Conservation (phyloP, 2,329 filamentous ascomycete species). For the Sarocladium brachiariae region DNA sequence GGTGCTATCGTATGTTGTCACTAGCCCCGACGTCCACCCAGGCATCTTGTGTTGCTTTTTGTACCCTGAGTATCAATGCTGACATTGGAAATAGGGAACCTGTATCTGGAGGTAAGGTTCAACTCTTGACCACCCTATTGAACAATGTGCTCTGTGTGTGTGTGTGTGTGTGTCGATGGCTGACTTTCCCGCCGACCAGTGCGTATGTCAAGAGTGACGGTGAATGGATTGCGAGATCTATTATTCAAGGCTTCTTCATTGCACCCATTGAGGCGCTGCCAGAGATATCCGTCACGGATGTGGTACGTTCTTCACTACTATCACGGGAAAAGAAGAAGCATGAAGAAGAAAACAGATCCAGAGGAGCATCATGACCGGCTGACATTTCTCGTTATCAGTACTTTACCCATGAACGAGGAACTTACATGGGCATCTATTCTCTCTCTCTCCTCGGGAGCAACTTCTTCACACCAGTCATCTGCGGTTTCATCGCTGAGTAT, state of each 20-base stretch:
- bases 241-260: constrained; percentile 36
- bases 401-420: constrained; percentile 36
- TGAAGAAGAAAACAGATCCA: constrained; percentile 22
- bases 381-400: too few species aligned
- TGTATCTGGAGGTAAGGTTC: constrained; percentile 22
- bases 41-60: background rate
- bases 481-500: constrained; percentile 6
- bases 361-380: too few species aligned
- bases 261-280: constrained; percentile 40
- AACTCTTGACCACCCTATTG: too few species aligned
- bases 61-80: background rate
- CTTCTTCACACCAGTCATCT: constrained; percentile 6
- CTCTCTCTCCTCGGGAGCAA: constrained; percentile 21
- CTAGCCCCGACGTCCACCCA: background rate
- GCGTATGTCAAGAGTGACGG: constrained; percentile 25
- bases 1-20: constrained; percentile 20
- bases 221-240: constrained; percentile 38
- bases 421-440: constrained; percentile 36
- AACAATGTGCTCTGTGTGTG: too few species aligned
- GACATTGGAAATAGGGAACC: constrained; percentile 14
- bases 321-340: background rate
- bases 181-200: too few species aligned
- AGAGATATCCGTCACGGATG: constrained; percentile 36
- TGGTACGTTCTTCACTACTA: constrained; percentile 13
- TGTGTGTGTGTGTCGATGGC: too few species aligned